phyloP scores from a whole-genome alignment of 164 flowering plant species.

The Stephania yunnanensis region DNA sequence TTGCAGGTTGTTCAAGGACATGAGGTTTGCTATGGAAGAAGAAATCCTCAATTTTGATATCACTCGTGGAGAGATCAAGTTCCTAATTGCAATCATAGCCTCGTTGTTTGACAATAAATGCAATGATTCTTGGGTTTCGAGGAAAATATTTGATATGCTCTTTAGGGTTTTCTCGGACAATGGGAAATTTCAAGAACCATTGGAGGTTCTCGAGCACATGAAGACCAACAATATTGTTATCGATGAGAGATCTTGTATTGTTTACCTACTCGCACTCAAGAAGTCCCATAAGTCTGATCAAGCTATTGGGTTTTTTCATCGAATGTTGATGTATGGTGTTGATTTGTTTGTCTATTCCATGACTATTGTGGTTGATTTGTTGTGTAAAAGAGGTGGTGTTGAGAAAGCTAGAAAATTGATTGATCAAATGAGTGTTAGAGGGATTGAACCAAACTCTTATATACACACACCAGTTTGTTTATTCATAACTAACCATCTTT shows the following conservation, averaged over 20 bases:
- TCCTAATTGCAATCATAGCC: conserved; percentile 29
- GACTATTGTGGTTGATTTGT: conserved; percentile 41
- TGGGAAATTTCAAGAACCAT: conserved; percentile 31
- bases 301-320: conserved; percentile 27
- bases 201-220: conserved; percentile 44
- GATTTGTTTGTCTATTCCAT: conserved; percentile 48
- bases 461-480: no score
- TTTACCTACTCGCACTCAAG: conserved; percentile 41
- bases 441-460: conserved; percentile 51
- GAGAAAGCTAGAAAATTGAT: conserved; percentile 37
- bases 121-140: conserved; percentile 19
- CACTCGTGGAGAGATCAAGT: conserved; percentile 18
- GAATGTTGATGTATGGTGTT: conserved; percentile 44
- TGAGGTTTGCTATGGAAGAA: conserved; percentile 37
- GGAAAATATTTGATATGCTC: conserved; percentile 43
- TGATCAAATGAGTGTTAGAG: conserved; percentile 32
- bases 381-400: conserved; percentile 45
- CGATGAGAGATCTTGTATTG: conserved; percentile 51
- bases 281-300: conserved; percentile 23
- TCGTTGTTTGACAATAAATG: conserved; percentile 25
- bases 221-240: conserved; percentile 28
- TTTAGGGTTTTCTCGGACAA: conserved; percentile 57
- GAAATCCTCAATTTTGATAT: conserved; percentile 28
- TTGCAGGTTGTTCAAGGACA: conserved; percentile 37
- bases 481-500: no score